Conservation (phyloP, 805 yeast genomes). For the Saturnispora halmiae region DNA sequence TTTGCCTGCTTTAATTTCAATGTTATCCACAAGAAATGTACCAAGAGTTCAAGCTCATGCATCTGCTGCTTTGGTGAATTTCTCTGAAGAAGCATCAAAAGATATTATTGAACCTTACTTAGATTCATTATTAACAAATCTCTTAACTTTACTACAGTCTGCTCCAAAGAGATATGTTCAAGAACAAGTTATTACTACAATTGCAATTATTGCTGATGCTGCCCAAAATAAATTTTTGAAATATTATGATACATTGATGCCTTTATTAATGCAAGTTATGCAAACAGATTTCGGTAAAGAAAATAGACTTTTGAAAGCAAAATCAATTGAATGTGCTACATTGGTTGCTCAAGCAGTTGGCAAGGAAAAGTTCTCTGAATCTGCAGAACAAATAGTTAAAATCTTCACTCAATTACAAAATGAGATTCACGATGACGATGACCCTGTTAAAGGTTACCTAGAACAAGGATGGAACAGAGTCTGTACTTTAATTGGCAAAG, state of each 20-base stretch:
- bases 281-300: slow-evolving; percentile 71
- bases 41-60: slow-evolving; percentile 97
- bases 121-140: slow-evolving; percentile 66
- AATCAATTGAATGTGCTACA: slow-evolving; percentile 93
- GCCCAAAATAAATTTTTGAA: slow-evolving; percentile 82
- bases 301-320: slow-evolving; percentile 74
- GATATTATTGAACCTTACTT: slow-evolving; percentile 87
- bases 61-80: slow-evolving; percentile 95
- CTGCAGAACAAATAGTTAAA: slow-evolving; percentile 63
- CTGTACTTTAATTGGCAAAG: slow-evolving; percentile 76
- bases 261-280: slow-evolving; percentile 70
- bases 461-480: slow-evolving; percentile 96
- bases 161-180: slow-evolving; percentile 84
- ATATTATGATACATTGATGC: slow-evolving; percentile 93
- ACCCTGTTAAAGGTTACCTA: slow-evolving; percentile 76
- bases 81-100: slow-evolving; percentile 83
- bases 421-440: slow-evolving; percentile 54
- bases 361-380: slow-evolving; percentile 72
- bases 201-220: slow-evolving; percentile 95
- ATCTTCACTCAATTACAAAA: slow-evolving; percentile 64
- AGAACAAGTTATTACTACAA: slow-evolving; percentile 93
- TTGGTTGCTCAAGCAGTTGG: slow-evolving; percentile 94
- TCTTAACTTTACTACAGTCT: slow-evolving; percentile 68
- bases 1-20: slow-evolving; percentile 81
- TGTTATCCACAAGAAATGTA: slow-evolving; percentile 60